Evolutionary conservation across 139 green algal genomes (phyloP).

Genomic region (Coccomyxa sp.): DNA sequence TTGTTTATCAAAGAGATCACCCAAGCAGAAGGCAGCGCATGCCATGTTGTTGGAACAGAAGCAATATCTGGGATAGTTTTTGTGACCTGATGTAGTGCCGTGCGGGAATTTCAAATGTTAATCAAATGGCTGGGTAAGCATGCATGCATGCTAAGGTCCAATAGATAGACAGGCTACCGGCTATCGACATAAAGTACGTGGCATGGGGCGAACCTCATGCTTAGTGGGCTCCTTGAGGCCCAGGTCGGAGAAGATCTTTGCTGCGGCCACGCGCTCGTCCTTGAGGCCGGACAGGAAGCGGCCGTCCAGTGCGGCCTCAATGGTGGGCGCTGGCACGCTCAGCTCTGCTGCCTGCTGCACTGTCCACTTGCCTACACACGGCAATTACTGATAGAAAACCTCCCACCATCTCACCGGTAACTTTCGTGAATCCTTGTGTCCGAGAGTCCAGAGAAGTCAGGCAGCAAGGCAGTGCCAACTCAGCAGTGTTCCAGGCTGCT

Average conservation of each 20-base stretch:
- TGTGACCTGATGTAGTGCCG: no score
- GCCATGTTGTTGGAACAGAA: no score
- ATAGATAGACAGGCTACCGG: neutral
- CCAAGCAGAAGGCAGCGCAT: neutral
- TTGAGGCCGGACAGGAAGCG: slow-evolving; percentile 90
- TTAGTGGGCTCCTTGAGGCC: neutral
- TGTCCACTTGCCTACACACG: slow-evolving; percentile 92
- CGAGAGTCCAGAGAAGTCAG: neutral
- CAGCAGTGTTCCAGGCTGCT: no score
- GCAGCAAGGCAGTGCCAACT: no score
- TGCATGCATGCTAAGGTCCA: no score
- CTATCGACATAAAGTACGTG: no score
- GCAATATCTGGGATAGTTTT: no score
- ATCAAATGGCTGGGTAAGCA: no score
- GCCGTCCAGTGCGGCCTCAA: slow-evolving; percentile 89
- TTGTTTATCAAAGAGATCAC: neutral
- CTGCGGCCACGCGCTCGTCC: slow-evolving; percentile 80
- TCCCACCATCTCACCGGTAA: neutral
- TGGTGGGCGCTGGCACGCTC: slow-evolving; percentile 86
- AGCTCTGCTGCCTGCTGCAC: slow-evolving; percentile 98
- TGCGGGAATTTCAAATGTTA: no score
- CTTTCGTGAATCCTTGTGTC: neutral
- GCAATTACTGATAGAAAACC: neutral
- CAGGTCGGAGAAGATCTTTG: slow-evolving; percentile 45
- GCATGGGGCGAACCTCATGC: neutral